Evolutionary conservation across 2,329 filamentous ascomycete genomes (phyloP), one percentile per base, ranked within the genome.

Genomic region (Dothistroma septosporum): DNA sequence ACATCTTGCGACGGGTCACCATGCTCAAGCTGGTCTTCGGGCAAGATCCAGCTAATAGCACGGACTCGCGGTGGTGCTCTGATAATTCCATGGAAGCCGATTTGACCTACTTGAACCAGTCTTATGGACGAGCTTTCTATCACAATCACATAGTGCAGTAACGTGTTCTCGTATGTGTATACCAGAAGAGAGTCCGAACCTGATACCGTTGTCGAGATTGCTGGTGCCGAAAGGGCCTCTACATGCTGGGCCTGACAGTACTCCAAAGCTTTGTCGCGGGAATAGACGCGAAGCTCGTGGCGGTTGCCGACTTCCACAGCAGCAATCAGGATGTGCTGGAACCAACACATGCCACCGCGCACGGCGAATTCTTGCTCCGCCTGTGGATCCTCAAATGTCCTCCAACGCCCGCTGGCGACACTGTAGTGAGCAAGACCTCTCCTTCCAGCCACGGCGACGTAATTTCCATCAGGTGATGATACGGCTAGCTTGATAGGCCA

Each of bases 311-410:
- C 87, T 75, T 99, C 94, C n/a, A 97, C 88, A 4, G 93, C 92
- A 44, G 92, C 92, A 59, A 97, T 90, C 19, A 99, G 81, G 33
- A 97, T 90, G 76, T 99, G 93, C 67, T 96, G 92, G 73, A 96
- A 92, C 94, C 94, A 99, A 74, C 93, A 97, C 92, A 99, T 96
- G 7, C 94, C 94, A 53, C 94, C 94, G 64, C 92, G 83, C 14
- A 99, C 91, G 24, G 91, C 86, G 72, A 99, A 99, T 64, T 92
- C 91, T 69, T 92, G 92, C 75, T 97, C 94, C 71, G 88, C 84
- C 32, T 83, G 85, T 28, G 87, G 83, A 69, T 92, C 91, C 53
- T 88, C 83, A 73, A 99, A 99, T 0, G 89, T 95, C 74, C 96
- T 97, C 94, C 94, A 99, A 61, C 94, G 85, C 31, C 93, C 91